phyloP scores from a whole-genome alignment of 441 rosid genomes.

The Euphorbia celastroides region DNA sequence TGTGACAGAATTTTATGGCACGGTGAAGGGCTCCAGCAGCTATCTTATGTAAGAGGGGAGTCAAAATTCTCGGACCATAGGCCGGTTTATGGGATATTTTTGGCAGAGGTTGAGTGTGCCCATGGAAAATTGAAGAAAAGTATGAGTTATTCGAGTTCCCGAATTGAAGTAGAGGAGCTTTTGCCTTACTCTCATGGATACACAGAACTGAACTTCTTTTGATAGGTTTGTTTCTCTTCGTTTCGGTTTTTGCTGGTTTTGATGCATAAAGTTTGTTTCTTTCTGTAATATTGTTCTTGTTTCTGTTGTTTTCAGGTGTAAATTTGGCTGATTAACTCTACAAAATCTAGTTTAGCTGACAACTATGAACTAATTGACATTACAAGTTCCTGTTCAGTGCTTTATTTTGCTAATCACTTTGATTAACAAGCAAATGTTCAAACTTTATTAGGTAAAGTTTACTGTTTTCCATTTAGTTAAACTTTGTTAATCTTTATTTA shows the following conservation, averaged over 20 bases:
- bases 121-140: conserved; percentile 61
- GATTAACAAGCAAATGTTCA: conserved; percentile 17
- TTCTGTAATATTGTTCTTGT: conserved; percentile 21
- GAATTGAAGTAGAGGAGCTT: conserved; percentile 86
- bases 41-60: conserved; percentile 92
- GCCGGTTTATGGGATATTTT: conserved; percentile 52
- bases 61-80: conserved; percentile 92
- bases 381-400: conserved; percentile 14
- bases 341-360: conserved; percentile 17
- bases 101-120: conserved; percentile 78
- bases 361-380: conserved; percentile 16
- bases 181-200: conserved; percentile 81
- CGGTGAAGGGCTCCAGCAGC: conserved; percentile 84
- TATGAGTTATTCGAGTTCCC: conserved; percentile 58
- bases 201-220: conserved; percentile 77
- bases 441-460: not conserved
- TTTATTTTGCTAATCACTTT: conserved; percentile 11
- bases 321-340: conserved; percentile 37
- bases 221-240: conserved; percentile 30
- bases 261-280: conserved; percentile 23
- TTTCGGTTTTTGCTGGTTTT: conserved; percentile 28
- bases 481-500: not conserved
- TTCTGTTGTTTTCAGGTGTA: conserved; percentile 45
- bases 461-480: conserved; percentile 3
- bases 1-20: conserved; percentile 95